Percentiles rank a stretch among this genome's conserved stretches.
These are phyloP conservation scores for Psilocybe subaeruginosa DNA, from an alignment of 768 basidiomycete species.

Conservation along the genomic window DNA sequence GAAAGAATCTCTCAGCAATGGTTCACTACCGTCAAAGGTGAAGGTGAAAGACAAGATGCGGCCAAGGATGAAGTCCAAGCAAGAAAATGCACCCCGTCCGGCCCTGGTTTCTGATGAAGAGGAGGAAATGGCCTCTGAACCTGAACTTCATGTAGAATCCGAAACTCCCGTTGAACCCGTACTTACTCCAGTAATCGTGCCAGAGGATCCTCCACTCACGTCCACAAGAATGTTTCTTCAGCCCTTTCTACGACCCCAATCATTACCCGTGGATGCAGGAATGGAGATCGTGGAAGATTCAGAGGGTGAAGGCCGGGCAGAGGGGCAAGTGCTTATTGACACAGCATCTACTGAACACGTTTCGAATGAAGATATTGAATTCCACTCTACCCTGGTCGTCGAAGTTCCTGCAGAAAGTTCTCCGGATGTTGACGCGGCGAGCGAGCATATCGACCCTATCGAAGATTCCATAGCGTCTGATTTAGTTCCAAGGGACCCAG, in stretches of 20 bases:
- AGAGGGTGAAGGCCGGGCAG: background rate
- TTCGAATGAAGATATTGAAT: background rate
- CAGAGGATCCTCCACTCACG: background rate
- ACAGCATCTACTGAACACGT: background rate
- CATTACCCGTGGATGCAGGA: background rate
- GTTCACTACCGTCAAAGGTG: constrained; percentile 22
- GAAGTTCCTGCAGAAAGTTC: no score
- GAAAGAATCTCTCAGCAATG: background rate
- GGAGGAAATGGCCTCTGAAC: constrained; percentile 6
- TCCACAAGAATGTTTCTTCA: background rate
- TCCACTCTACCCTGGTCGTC: background rate
- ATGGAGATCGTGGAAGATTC: constrained; percentile 4
- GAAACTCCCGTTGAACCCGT: background rate
- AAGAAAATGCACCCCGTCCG: constrained; percentile 31
- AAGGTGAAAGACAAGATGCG: constrained; percentile 42
- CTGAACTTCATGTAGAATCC: background rate
- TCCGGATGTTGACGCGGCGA: background rate
- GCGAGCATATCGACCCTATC: background rate
- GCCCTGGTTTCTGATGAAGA: constrained; percentile 30
- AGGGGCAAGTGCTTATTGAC: background rate
- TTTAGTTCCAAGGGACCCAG: background rate
- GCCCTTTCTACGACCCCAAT: background rate
- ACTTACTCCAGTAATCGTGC: background rate
- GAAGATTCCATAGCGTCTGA: background rate
- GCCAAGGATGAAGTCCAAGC: constrained; percentile 28